Evolutionary conservation across 1,139 yeast species (phyloP).

Genomic region (Blastobotrys petasosporus): DNA sequence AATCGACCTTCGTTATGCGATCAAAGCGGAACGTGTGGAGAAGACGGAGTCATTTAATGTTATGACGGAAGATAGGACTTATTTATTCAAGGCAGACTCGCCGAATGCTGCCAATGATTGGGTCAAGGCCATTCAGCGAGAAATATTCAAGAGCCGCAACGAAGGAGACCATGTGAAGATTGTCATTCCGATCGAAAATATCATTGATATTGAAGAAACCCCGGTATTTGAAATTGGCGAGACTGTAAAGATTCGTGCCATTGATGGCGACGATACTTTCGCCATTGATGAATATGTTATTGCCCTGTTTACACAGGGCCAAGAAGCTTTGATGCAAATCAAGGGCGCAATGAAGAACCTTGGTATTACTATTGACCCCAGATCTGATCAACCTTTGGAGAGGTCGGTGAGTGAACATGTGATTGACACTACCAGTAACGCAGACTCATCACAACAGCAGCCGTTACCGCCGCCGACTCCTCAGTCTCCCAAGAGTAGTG

Average conservation of each 20-base stretch:
- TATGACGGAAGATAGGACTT: slow-evolving; percentile 52
- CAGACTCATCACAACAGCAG: not conserved
- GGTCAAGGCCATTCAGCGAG: slow-evolving; percentile 69
- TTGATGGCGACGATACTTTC: slow-evolving; percentile 46
- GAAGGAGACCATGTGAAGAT: slow-evolving; percentile 67
- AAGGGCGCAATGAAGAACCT: slow-evolving; percentile 14
- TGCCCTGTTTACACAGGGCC: slow-evolving; percentile 47
- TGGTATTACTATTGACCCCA: slow-evolving; percentile 15
- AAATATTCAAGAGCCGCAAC: slow-evolving; percentile 68
- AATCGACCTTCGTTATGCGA: slow-evolving; percentile 63
- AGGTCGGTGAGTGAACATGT: slow-evolving; percentile 3
- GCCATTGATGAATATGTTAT: slow-evolving; percentile 64
- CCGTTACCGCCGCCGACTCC: too few relatives aligned
- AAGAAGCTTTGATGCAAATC: slow-evolving; percentile 19
- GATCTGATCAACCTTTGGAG: not conserved
- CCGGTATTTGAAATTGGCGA: slow-evolving; percentile 46
- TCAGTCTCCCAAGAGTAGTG: too few relatives aligned
- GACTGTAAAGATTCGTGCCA: slow-evolving; percentile 42
- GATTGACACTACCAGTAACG: slow-evolving; percentile 5
- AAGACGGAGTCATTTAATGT: slow-evolving; percentile 30
- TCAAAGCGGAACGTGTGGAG: slow-evolving; percentile 47
- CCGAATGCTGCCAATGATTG: slow-evolving; percentile 69
- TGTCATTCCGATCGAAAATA: slow-evolving; percentile 65
- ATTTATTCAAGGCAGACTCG: slow-evolving; percentile 69
- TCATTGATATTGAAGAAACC: slow-evolving; percentile 56